Evolutionary conservation across 495 filamentous ascomycete species (phyloP), one percentile per base, ranked within the genome.

Genomic region (Penicillium diatomitis): DNA sequence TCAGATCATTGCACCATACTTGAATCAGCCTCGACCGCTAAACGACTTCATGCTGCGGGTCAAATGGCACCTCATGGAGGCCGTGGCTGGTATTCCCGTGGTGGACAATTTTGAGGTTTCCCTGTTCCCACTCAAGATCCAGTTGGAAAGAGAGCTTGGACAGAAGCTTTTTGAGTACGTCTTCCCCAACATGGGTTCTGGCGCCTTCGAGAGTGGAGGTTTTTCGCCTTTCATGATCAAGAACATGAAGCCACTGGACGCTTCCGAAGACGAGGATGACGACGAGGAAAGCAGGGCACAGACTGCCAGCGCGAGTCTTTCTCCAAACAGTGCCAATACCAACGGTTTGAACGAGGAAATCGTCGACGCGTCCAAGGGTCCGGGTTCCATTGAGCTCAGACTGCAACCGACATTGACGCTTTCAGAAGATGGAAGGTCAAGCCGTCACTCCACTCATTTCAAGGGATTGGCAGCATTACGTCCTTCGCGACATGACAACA

Each of bases 151-250:
- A 20, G 91, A 97, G 57, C 80, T 97, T 46, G 92, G 90, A 7
- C 90, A 94, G 62, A 90, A 83, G 63, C 76, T 99, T 12, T 96
- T 97, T 58, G 91, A 97, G 65, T 99, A 99, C 68, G 87, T 97
- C 51, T 99, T 99, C 69, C 92, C 92, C 0, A 87, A 85, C 32
- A 77, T 80, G 40, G 82, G 79, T 28, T 72, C 81, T 27, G 73
- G 73, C 46, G 69, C 70, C 3, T 70, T 72, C 51, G 80, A 80
- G 48, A 81, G 82, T 58, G 79, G 81, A 40, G 79, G 82, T 11
- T 83, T 83, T 62, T 89, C 85, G 30, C 87, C 91, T 4, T 87
- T 91, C 63, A 80, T 90, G 65, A 76, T 90, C 55, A 92, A 87
- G 63, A 80, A 91, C 41, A 83, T 85, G 57, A 70, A 82, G 47